Conservation (phyloP, 257 asterid species). For the Coffea eugenioides region DNA sequence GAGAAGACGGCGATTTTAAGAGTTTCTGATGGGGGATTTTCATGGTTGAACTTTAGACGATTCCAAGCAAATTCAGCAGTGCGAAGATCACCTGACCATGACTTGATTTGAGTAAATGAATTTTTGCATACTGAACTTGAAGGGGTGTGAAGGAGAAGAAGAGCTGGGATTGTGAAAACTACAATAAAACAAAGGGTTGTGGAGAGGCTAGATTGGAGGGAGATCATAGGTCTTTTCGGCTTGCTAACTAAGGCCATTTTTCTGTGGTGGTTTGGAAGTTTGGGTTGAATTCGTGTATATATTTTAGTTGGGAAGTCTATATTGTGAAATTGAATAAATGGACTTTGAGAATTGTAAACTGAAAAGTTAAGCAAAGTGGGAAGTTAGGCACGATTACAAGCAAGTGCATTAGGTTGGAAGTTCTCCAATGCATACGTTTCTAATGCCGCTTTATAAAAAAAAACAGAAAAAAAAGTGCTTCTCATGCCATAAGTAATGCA, state of each 20-base stretch:
- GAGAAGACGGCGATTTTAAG: conserved; percentile 86
- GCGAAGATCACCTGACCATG: conserved; percentile 81
- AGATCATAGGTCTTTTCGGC: conserved; percentile 40
- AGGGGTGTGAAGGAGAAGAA: conserved; percentile 76
- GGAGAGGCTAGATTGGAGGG: conserved; percentile 60
- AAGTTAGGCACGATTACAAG: conserved; percentile 46
- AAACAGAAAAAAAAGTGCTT: not conserved
- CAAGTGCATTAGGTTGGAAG: conserved; percentile 32
- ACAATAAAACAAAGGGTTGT: conserved; percentile 73
- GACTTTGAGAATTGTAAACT: conserved; percentile 18
- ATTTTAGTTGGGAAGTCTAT: not conserved
- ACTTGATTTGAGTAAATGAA: conserved; percentile 28
- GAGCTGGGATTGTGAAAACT: conserved; percentile 78
- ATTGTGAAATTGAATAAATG: conserved; percentile 18
- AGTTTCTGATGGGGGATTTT: conserved; percentile 26
- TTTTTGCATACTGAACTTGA: conserved; percentile 42
- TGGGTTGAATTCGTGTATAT: conserved; percentile 16
- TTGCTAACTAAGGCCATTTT: conserved; percentile 52
- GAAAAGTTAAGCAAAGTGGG: conserved; percentile 42
- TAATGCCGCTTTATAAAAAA: conserved; percentile 17
- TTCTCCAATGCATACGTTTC: conserved; percentile 39
- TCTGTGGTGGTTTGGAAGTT: conserved; percentile 4
- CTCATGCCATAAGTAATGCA: not conserved
- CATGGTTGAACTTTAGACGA: conserved; percentile 35
- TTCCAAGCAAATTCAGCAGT: conserved; percentile 75